A percentile compares a stretch with the other conserved stretches of the same genome.
phyloP scores from a whole-genome alignment of 371 early-diverging fungal genomes.

The Cokeromyces recurvatus region DNA sequence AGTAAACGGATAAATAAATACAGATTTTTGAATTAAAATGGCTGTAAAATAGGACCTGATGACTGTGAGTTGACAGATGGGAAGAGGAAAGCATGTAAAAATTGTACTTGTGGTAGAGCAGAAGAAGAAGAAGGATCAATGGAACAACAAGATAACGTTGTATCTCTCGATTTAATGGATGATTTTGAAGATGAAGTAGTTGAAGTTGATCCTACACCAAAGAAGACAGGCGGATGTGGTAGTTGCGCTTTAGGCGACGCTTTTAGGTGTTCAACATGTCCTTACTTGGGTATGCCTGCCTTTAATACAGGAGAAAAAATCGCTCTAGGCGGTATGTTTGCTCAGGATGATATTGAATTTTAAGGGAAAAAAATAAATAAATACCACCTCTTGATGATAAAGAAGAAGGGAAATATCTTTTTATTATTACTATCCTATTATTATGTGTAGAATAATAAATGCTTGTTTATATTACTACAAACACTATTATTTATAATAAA shows the following conservation, averaged over 20 bases:
- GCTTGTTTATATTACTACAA: too few species aligned
- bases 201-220: conserved; percentile 54
- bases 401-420: too few species aligned
- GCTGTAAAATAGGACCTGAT: conserved; percentile 38
- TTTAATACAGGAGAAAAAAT: conserved; percentile 98
- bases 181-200: conserved; percentile 44
- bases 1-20: background rate
- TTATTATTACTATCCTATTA: too few species aligned
- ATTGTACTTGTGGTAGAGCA: conserved; percentile 94
- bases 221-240: conserved; percentile 55
- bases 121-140: conserved; percentile 62
- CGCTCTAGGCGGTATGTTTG: conserved; percentile 62
- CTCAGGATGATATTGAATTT: conserved; percentile 47
- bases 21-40: background rate
- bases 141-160: conserved; percentile 59
- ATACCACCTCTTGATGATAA: too few species aligned
- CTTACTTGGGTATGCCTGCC: conserved; percentile 98
- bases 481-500: too few species aligned
- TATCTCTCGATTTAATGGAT: conserved; percentile 62
- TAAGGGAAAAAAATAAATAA: too few species aligned
- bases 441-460: too few species aligned
- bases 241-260: conserved; percentile 99
- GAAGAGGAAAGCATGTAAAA: conserved; percentile 94
- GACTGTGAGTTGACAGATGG: conserved; percentile 62
- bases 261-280: conserved; percentile 97